phyloP scores from a whole-genome alignment of 352 stramenopile species.

The Pseudoperonospora humuli region DNA sequence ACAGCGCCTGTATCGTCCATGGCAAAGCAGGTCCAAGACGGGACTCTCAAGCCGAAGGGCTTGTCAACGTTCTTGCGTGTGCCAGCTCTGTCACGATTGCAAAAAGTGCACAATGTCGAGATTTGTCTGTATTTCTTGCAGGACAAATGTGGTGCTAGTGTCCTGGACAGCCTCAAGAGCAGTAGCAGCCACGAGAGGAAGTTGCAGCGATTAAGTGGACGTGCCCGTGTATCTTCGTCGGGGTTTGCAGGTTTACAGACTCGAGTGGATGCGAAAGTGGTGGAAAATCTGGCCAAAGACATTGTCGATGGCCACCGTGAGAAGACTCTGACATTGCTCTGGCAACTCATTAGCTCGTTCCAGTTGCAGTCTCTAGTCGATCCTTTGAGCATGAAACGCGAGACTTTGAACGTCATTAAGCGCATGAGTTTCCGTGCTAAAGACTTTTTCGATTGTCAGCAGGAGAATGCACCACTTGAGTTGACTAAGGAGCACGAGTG shows the following conservation, averaged over 20 bases:
- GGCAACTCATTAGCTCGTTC: constrained; percentile 89
- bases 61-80: constrained; percentile 87
- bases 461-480: constrained; percentile 29
- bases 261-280: constrained; percentile 51
- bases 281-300: constrained; percentile 80
- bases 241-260: constrained; percentile 41
- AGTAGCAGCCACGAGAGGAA: constrained; percentile 10
- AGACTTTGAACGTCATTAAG: constrained; percentile 68
- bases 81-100: constrained; percentile 88
- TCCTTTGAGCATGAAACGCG: constrained; percentile 49
- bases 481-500: constrained; percentile 39
- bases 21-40: not conserved
- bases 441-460: constrained; percentile 50
- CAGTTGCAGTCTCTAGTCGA: constrained; percentile 87
- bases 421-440: constrained; percentile 62
- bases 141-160: constrained; percentile 51
- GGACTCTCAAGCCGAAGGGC: constrained; percentile 2
- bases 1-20: constrained; percentile 22
- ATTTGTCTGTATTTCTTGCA: constrained; percentile 83
- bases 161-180: constrained; percentile 48
- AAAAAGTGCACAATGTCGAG: constrained; percentile 96
- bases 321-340: constrained; percentile 92
- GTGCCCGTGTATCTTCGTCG: constrained; percentile 25
- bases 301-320: constrained; percentile 94
- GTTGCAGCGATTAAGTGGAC: constrained; percentile 13